Conservation (phyloP, 83 land plant genomes). For the Picea engelmannii region DNA sequence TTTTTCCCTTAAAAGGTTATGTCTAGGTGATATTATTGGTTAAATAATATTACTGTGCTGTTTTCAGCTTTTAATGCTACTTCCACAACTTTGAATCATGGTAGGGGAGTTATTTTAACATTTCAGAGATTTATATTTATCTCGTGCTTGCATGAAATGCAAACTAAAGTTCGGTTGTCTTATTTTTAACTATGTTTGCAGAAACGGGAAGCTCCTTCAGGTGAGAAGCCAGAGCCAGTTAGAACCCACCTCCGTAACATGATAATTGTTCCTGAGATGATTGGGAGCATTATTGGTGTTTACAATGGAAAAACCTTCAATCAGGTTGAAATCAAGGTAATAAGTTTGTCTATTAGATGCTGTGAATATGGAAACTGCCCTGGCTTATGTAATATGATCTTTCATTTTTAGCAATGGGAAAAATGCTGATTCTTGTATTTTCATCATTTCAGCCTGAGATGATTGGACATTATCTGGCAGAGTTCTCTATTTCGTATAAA, state of each 20-base stretch:
- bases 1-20: no score
- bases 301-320: slow-evolving; percentile 97
- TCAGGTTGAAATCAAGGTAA: slow-evolving; percentile 87
- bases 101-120: no score
- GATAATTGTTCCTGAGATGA: slow-evolving; percentile 97
- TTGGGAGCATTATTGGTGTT: slow-evolving; percentile 91
- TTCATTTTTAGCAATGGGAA: neutral
- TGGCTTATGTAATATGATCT: neutral
- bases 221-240: slow-evolving; percentile 94
- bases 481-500: slow-evolving; percentile 95
- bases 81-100: no score
- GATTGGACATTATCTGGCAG: slow-evolving; percentile 95
- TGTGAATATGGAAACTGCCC: neutral
- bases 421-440: neutral
- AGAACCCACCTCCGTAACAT: slow-evolving; percentile 91
- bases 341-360: neutral
- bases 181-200: no score
- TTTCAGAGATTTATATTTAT: no score
- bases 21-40: no score
- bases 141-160: no score
- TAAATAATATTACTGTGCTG: no score
- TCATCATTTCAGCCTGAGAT: slow-evolving; percentile 76
- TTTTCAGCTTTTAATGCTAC: no score
- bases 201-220: slow-evolving; percentile 86
- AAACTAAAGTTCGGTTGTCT: no score